Conservation (phyloP, 1,284 basidiomycete species). For the Sanghuangporus sanghuang region DNA sequence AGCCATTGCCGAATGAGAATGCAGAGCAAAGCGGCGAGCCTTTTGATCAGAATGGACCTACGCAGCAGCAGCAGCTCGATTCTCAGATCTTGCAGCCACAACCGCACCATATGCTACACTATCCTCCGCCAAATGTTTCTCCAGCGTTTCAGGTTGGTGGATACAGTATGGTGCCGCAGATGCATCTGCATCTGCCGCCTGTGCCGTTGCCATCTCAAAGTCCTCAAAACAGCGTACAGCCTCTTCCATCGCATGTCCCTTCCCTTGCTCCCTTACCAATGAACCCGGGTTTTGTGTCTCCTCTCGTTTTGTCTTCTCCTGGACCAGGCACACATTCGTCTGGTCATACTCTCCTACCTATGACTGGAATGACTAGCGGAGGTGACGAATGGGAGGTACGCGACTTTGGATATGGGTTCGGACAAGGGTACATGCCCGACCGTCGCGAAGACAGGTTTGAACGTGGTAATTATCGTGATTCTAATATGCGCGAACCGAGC, state of each 20-base stretch:
- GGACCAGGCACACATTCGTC: conserved; percentile 4
- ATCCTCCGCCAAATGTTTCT: conserved; percentile 2
- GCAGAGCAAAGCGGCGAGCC: neutral
- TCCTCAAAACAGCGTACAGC: conserved; percentile 11
- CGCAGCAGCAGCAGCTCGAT: neutral
- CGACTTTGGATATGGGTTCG: conserved; percentile 58
- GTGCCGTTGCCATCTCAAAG: conserved; percentile 9
- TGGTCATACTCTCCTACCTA: neutral
- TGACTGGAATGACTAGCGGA: neutral
- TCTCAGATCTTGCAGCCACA: conserved; percentile 15
- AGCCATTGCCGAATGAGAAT: neutral
- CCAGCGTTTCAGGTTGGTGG: conserved; percentile 6
- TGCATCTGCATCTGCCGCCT: conserved; percentile 1
- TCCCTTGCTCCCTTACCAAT: conserved; percentile 12
- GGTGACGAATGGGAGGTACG: conserved; percentile 50
- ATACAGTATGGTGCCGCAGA: conserved; percentile 6
- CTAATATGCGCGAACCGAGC: conserved; percentile 4
- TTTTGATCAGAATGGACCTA: neutral
- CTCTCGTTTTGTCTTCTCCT: conserved; percentile 20
- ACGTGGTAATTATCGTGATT: conserved; percentile 21
- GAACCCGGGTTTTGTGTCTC: conserved; percentile 17
- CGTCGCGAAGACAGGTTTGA: conserved; percentile 29
- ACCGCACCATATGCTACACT: conserved; percentile 15
- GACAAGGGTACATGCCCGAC: conserved; percentile 28
- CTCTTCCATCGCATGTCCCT: conserved; percentile 11